Evolutionary conservation across 176 grass and related monocot genomes (phyloP), one percentile per base, ranked within the genome.

Genomic region (Rhynchospora breviuscula): DNA sequence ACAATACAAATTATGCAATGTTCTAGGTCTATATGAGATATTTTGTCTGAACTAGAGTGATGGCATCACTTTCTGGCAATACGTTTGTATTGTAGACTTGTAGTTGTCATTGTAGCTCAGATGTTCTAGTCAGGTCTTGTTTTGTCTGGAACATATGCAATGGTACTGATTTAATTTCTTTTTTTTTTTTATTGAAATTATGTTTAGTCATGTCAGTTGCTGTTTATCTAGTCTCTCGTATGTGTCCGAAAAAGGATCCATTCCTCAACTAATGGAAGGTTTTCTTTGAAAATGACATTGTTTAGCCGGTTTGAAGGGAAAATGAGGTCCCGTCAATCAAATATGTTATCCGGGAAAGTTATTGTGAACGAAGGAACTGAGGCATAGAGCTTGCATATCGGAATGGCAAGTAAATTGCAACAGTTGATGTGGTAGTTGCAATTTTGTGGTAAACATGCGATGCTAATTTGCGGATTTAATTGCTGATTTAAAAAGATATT

Each of bases 1-100:
- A 78, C 54, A 57, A 78, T 78, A 78, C 56, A 78, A 54, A 54
- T 57, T 78, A 6, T 78, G 73, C 73, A 35, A 57, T 57, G 73
- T 35, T 7, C 49, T 78, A 78, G 73, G 51, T 78, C 56, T 78
- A 78, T 56, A 78, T 57, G 51, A 56, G 73, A 57, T 56, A 31
- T 78, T 33, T 54, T 72, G 43, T 53, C 56, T 29, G 73, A 57
- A 57, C 51, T 78, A 18, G 23, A 53, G 73, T 57, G 33, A 56
- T 78, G 22, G 7, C 14, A 57, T 51, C 45, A 73, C 22, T 47
- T 47, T 51, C 13, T 73, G 22, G n/a, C n/a, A 49, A 12, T 72
- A 25, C 22, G 35, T n/a, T n/a, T 13, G 4, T 18, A 49, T 49
- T 22, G 19, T 73, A 14, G 18, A 51, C 22, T 49, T 22, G 19